A percentile compares a stretch with the other conserved stretches of the same genome.
These are phyloP conservation scores for Tricholoma hemisulphureum DNA, from an alignment of 768 basidiomycete genomes.

Conservation along the genomic window DNA sequence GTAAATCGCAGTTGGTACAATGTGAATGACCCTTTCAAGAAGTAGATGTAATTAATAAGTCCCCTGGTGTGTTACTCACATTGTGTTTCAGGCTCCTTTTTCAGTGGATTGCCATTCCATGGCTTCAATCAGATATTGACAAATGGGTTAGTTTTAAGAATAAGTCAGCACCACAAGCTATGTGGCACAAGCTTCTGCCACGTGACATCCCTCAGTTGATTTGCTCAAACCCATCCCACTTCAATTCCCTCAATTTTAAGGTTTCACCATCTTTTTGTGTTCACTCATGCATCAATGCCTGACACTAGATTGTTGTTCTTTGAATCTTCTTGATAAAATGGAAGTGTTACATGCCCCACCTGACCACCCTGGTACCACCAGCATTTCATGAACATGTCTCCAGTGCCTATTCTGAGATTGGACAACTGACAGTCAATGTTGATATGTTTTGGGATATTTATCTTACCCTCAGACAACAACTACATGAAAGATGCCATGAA, in stretches of 20 bases:
- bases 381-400: not conserved
- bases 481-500: too few species aligned
- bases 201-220: slow-evolving; percentile 31
- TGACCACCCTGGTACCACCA: not conserved
- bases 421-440: not conserved
- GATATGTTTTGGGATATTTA: too few species aligned
- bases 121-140: slow-evolving; percentile 36
- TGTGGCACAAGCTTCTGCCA: slow-evolving; percentile 34
- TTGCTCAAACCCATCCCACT: slow-evolving; percentile 21
- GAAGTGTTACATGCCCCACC: not conserved
- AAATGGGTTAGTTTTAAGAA: slow-evolving; percentile 19
- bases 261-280: too few species aligned
- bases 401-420: not conserved
- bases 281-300: too few species aligned
- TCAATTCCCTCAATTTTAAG: not conserved
- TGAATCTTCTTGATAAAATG: not conserved
- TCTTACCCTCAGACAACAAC: too few species aligned
- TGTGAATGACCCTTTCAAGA: not conserved
- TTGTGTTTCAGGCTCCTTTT: slow-evolving; percentile 25
- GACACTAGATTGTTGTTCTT: not conserved
- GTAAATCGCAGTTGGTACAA: slow-evolving; percentile 29
- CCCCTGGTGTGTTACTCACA: not conserved
- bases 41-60: slow-evolving; percentile 1
- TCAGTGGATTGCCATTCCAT: slow-evolving; percentile 36
- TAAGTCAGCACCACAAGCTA: slow-evolving; percentile 12